These are phyloP conservation scores for Luvunga scandens DNA, from an alignment of 345 rosid genomes.

Conservation along the genomic window DNA sequence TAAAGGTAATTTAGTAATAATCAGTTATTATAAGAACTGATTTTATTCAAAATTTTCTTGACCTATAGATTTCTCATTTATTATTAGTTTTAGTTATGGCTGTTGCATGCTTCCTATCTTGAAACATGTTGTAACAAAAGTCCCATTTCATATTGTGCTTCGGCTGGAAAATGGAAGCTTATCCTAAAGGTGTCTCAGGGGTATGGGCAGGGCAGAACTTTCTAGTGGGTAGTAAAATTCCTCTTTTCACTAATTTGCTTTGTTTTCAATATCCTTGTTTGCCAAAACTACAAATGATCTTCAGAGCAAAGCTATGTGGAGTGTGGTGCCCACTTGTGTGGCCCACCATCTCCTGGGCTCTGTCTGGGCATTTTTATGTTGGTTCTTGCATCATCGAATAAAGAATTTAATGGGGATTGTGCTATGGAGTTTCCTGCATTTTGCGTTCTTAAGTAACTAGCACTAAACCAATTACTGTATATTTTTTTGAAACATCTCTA, in stretches of 20 bases:
- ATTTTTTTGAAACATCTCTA: background rate
- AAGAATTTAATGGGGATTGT: background rate
- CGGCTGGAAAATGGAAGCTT: slow-evolving; percentile 25
- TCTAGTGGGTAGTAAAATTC: slow-evolving; percentile 21
- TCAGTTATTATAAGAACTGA: background rate
- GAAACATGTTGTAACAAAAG: slow-evolving; percentile 24
- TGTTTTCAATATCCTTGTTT: slow-evolving; percentile 19
- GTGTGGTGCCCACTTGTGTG: slow-evolving; percentile 7
- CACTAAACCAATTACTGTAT: background rate
- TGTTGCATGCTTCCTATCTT: slow-evolving; percentile 34
- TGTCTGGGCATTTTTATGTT: background rate
- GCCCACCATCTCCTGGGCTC: slow-evolving; percentile 4
- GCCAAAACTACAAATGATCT: slow-evolving; percentile 13
- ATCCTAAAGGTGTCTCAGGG: slow-evolving; percentile 26
- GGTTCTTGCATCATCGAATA: background rate
- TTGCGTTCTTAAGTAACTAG: background rate
- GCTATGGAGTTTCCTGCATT: background rate
- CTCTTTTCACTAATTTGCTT: slow-evolving; percentile 15
- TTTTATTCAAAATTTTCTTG: slow-evolving; percentile 7
- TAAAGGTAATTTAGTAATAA: background rate
- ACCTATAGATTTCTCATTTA: background rate
- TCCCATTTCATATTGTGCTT: slow-evolving; percentile 19
- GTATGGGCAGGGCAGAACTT: slow-evolving; percentile 37
- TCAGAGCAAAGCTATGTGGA: slow-evolving; percentile 8
- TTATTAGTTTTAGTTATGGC: background rate